Base-by-base conservation (phyloP, 2,329 filamentous ascomycete genomes). In the Penicillium olsonii region DNA sequence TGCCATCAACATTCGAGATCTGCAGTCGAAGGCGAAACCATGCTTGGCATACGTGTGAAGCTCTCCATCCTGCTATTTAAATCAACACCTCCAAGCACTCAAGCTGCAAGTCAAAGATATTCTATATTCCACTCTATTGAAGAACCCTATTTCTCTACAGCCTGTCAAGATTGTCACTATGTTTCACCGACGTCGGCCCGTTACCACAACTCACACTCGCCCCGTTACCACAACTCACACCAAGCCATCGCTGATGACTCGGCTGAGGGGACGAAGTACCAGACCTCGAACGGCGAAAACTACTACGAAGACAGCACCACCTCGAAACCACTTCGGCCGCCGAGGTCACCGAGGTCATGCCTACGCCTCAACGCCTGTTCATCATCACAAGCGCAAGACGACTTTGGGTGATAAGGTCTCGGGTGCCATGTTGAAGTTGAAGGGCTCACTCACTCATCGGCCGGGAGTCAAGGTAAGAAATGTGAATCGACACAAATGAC, bases 351-450 rank as follows among this genome's bases (percentile, higher is more conserved):
- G 61, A 66, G 46, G n/a, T 43, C 55, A 27, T 15, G 73, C 72
- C 27, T 31, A 45, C 26, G 27, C 20, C 17, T 14, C 22, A 5
- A 17, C 47, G 2, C 17, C 42, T 20, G 24, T 27, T 5, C 47
- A 73, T 53, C 84, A 87, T 66, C 87, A 89, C 45, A 81, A 83
- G 67, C 83, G 87, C 63, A 83, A 85, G 62, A 79, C 83, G 3
- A 82, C 79, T 33, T 75, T 92, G 57, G 86, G 86, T 39, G 88
- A 92, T 74, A 92, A 92, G 72, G 79, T 92, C 60, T 85, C 81
- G 42, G 89, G 89, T 15, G 88, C 87, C 0, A 75, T 92, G 68
- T 78, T 88, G 74, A 89, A 82, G 75, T 70, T 92, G 55, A 84
- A 84, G 69, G 88, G 89, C 7, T 82, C 76, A 45, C 66, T 92